Base-by-base conservation (phyloP, 495 filamentous ascomycete genomes). In the Penicillium cataractarum region DNA sequence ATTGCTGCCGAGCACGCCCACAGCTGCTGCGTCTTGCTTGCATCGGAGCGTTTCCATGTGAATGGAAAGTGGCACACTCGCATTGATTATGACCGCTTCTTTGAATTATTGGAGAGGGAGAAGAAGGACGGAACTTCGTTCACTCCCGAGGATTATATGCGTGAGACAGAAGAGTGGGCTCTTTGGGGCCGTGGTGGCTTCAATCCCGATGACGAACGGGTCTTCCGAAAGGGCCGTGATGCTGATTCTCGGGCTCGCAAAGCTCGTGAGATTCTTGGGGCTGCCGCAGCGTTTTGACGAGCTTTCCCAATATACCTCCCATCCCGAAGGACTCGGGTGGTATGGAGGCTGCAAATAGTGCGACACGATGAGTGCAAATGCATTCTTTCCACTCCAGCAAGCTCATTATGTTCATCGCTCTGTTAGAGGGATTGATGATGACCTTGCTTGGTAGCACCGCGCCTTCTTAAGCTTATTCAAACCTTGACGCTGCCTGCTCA, bases 1-100 rank as follows among this genome's bases (percentile, higher is more conserved):
- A 92, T 98, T 65, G 94, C 91, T 2, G 94, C 94, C 6, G 94
- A 98, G 77, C 94, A 98, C 72, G 89, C 90, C 13, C 94, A 98
- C 74, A 94, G 90, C 68, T 98, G 94, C 77, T 98, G 94, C 68
- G 87, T 93, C 15, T 79, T 98, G 37, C 81, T 98, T 39, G 94
- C 92, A 2, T 90, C 88, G 62, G 84, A 87, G 49, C 76, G 91
- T 10, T 98, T 97, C 76, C 68, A 78, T 24, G 78, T 85, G 8
- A 81, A 91, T 53, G 89, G 87, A 0, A 90, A 86, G 75, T 98
- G 94, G 94, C 91, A 93, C 68, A 96, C 94, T 17, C 76, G 89
- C 22, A 98, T 98, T 67, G 89, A 96, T 68, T 98, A 97, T 74
- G 84, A 88, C 42, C 86, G 82, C 57, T 98, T 97, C 82, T 97